Evolutionary conservation across 2,329 filamentous ascomycete species (phyloP).

Genomic region (Sporothrix inflata): DNA sequence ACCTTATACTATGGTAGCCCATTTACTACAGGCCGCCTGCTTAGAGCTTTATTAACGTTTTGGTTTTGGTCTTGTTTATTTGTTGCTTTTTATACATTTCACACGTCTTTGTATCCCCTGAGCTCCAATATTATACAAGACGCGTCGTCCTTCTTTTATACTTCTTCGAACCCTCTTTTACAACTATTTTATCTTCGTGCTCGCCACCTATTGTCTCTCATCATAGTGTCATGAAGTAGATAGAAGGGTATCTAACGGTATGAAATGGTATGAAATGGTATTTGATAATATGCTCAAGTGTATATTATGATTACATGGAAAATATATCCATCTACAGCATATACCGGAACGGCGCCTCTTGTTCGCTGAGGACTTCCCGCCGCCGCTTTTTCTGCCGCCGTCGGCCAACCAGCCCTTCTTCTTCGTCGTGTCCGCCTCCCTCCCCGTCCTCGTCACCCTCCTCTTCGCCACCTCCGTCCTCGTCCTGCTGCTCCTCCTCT

Average conservation of each 20-base stretch:
- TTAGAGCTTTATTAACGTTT: background rate
- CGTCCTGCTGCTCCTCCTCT: constrained; percentile 38
- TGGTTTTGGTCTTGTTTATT: background rate
- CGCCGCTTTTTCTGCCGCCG: background rate
- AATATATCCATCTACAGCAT: constrained; percentile 18
- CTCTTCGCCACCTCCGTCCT: background rate
- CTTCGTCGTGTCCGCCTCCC: constrained; percentile 17
- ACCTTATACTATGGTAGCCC: background rate
- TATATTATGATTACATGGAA: background rate
- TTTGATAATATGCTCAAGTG: background rate
- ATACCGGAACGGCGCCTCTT: constrained; percentile 23
- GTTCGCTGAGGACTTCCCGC: background rate
- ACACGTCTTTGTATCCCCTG: constrained; percentile 10
- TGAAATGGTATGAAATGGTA: no score
- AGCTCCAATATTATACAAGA: background rate
- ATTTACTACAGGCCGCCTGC: background rate
- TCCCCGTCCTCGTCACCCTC: background rate
- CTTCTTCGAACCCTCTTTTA: background rate
- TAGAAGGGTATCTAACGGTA: background rate
- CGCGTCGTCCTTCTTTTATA: constrained; percentile 1
- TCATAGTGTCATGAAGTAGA: background rate
- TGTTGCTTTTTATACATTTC: constrained; percentile 3
- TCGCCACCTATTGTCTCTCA: background rate
- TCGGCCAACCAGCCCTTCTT: constrained; percentile 19
- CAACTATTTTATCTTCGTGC: background rate